Evolutionary conservation across 192 early-diverging fungal species (phyloP).

Genomic region (Backusella sp.): DNA sequence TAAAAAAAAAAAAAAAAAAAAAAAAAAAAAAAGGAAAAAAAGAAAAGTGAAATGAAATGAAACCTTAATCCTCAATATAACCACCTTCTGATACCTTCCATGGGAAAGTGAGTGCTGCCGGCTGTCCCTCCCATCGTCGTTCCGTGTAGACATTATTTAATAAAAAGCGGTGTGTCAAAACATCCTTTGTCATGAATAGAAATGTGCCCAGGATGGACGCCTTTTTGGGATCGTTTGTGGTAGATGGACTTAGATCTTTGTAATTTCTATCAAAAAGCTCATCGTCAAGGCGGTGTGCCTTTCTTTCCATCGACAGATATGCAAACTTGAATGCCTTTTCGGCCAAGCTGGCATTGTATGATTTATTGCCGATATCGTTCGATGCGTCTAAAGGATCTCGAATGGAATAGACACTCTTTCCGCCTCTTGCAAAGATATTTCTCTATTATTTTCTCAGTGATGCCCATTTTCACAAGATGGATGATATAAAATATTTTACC

Average conservation of each 20-base stretch:
- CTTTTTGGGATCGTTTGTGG: background rate
- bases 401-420: constrained; percentile 40
- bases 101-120: constrained; percentile 1
- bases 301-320: background rate
- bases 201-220: background rate
- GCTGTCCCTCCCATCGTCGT: constrained; percentile 4
- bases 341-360: background rate
- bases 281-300: background rate
- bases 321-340: background rate
- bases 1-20: too few relatives aligned
- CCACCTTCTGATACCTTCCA: background rate
- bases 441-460: background rate
- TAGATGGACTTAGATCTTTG: background rate
- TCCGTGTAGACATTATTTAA: constrained; percentile 2
- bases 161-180: background rate
- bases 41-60: too few relatives aligned
- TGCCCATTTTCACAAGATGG: background rate
- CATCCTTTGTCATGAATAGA: background rate
- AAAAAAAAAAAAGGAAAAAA: too few relatives aligned
- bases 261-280: background rate
- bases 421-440: background rate
- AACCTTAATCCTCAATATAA: too few relatives aligned
- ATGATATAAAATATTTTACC: constrained; percentile 11
- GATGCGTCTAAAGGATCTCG: constrained; percentile 52
- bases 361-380: constrained; percentile 49